These are phyloP conservation scores for Pichia norvegensis DNA, from an alignment of 1,139 yeast species.

Conservation along the genomic window DNA sequence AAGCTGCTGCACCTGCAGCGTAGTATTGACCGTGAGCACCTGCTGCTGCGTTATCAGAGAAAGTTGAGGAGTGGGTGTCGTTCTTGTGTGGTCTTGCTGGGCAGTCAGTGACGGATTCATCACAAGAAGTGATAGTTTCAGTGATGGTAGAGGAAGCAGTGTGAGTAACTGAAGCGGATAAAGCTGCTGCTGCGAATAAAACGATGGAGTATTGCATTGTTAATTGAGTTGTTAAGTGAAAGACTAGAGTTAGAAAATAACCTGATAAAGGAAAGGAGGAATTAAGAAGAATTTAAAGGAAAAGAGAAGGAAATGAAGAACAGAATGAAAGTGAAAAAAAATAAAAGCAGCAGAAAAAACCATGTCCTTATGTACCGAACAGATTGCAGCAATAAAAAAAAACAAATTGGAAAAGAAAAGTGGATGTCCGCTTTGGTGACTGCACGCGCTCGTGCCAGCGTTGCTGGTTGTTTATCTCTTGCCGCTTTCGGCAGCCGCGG, in stretches of 20 bases:
- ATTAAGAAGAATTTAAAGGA: neutral
- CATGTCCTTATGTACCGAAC: neutral
- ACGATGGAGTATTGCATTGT: constrained; percentile 17
- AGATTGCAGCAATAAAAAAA: neutral
- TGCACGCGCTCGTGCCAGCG: neutral
- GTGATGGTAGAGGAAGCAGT: constrained; percentile 11
- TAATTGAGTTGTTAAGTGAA: constrained; percentile 3
- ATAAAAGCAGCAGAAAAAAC: neutral
- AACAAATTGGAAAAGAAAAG: neutral
- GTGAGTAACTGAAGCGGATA: constrained; percentile 11
- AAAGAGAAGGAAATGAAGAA: neutral
- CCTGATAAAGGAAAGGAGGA: neutral
- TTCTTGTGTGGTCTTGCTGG: constrained; percentile 8
- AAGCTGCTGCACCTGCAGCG: constrained; percentile 25
- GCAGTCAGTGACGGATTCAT: constrained; percentile 9
- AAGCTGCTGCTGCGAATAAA: constrained; percentile 15
- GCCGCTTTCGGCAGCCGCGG: neutral
- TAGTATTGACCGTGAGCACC: constrained; percentile 18
- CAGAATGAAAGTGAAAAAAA: neutral
- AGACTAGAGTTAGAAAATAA: constrained; percentile 7
- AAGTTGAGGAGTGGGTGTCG: constrained; percentile 6
- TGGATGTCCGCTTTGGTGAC: too few species aligned
- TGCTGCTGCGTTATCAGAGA: constrained; percentile 16
- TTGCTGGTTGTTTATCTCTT: neutral
- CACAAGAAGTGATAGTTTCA: constrained; percentile 15